Percentiles rank a stretch among this genome's conserved stretches.
Evolutionary conservation across 306 rosid species (phyloP).

Genomic region (Malus sylvestris): DNA sequence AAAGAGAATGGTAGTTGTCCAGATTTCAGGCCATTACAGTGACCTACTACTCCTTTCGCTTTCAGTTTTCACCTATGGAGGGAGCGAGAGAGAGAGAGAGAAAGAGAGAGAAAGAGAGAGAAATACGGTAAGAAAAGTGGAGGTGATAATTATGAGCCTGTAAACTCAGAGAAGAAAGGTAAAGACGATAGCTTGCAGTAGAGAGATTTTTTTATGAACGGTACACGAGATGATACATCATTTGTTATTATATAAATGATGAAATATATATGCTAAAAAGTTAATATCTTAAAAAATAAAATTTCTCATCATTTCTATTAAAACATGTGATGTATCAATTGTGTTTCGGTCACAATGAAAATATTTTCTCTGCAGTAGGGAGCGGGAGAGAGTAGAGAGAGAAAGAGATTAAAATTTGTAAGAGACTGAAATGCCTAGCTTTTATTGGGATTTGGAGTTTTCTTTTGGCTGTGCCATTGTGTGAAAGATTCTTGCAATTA

Average conservation of each 20-base stretch:
- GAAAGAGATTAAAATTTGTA: slow-evolving; percentile 10
- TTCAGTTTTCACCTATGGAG: slow-evolving; percentile 1
- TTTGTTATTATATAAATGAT: too few relatives aligned
- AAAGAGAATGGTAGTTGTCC: slow-evolving; percentile 27
- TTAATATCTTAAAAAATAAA: too few relatives aligned
- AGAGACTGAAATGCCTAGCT: background rate
- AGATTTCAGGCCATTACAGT: background rate
- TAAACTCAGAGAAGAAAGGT: background rate
- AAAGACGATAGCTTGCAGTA: background rate
- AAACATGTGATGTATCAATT: too few relatives aligned
- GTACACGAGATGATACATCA: too few relatives aligned
- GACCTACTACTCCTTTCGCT: background rate
- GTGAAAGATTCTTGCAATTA: slow-evolving; percentile 9
- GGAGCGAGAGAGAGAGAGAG: background rate
- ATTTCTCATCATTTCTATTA: too few relatives aligned
- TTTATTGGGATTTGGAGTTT: slow-evolving; percentile 29
- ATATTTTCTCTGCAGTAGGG: background rate
- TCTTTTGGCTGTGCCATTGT: background rate
- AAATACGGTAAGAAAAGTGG: too few relatives aligned
- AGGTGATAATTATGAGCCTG: background rate
- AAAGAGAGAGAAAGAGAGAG: background rate
- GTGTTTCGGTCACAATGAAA: too few relatives aligned
- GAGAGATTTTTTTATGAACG: background rate
- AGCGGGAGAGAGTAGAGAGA: background rate
- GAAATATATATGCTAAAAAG: too few relatives aligned